phyloP scores from a whole-genome alignment of 1,284 basidiomycete genomes.

The Peniophora sp. region DNA sequence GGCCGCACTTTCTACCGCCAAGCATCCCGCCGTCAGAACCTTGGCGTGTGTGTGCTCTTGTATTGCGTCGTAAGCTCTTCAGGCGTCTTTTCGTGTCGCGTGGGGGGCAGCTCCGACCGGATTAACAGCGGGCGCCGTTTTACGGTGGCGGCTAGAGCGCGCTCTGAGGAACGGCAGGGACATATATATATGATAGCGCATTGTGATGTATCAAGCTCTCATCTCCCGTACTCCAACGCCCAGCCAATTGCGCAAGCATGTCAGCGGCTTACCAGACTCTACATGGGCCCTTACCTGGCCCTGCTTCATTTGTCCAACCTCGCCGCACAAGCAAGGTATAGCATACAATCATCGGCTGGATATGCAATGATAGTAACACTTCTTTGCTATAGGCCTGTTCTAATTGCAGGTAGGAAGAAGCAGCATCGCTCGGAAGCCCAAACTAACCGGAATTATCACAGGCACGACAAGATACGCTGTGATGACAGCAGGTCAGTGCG shows the following conservation, averaged over 20 bases:
- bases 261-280: background rate
- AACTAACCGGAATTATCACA: background rate
- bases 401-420: slow-evolving; percentile 40
- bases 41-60: no score
- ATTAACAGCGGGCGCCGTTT: no score
- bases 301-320: background rate
- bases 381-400: slow-evolving; percentile 38
- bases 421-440: background rate
- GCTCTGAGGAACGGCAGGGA: no score
- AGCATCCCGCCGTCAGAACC: no score
- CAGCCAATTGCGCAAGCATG: background rate
- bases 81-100: no score
- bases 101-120: no score
- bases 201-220: no score
- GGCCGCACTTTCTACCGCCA: no score
- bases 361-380: background rate
- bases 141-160: no score
- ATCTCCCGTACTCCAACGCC: no score
- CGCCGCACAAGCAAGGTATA: background rate
- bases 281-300: background rate
- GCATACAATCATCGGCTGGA: background rate
- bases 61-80: no score
- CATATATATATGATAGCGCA: no score
- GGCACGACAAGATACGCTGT: slow-evolving; percentile 20
- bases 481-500: slow-evolving; percentile 39